A percentile compares a stretch with the other conserved stretches of the same genome.
phyloP scores from a whole-genome alignment of 257 asterid species.

The Nicotiana otophora region DNA sequence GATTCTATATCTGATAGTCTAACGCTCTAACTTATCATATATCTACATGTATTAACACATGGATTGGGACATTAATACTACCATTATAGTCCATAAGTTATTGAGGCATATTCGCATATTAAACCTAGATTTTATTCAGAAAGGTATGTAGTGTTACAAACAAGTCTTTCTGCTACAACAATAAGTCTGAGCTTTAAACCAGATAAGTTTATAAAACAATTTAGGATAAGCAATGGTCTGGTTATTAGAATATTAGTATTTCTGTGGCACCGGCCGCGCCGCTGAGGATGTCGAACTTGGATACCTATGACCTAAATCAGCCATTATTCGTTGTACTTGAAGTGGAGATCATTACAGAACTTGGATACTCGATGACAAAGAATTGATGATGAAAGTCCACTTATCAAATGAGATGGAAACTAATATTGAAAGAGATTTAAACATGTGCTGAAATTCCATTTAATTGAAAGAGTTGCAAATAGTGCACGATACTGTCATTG shows the following conservation, averaged over 20 bases:
- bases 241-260: background rate
- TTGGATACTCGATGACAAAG: background rate
- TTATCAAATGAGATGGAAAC: background rate
- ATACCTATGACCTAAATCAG: slow-evolving; percentile 2
- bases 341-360: background rate
- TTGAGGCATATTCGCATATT: too few species aligned
- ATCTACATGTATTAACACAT: background rate
- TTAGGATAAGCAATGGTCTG: background rate
- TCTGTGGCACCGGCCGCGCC: too few species aligned
- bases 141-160: too few species aligned
- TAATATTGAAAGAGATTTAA: background rate
- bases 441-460: background rate
- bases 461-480: background rate
- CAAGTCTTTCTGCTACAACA: background rate
- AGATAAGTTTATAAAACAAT: background rate
- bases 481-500: background rate
- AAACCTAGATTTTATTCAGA: background rate
- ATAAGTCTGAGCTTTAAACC: background rate
- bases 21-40: background rate
- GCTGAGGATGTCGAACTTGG: background rate
- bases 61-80: background rate
- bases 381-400: background rate
- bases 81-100: background rate
- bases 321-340: background rate
- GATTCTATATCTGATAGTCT: too few species aligned